Evolutionary conservation across 2,329 filamentous ascomycete species (phyloP).

Genomic region (Pseudogymnoascus sp.): DNA sequence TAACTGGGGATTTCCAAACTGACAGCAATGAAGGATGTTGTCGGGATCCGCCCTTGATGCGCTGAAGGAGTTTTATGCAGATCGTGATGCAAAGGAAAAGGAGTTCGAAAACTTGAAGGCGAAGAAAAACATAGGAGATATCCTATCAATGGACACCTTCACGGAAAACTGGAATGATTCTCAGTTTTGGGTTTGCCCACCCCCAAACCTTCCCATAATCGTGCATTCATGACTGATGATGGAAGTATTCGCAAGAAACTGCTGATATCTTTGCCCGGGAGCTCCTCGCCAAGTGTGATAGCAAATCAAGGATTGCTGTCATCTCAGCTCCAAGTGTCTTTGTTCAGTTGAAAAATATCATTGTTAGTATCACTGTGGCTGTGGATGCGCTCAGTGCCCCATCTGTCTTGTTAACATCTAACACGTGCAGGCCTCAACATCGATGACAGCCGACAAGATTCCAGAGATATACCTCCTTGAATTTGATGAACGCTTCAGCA

Average conservation of each 20-base stretch:
- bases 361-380: slow-evolving; percentile 38
- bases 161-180: slow-evolving; percentile 76
- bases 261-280: slow-evolving; percentile 56
- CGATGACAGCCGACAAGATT: slow-evolving; percentile 30
- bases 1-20: not conserved
- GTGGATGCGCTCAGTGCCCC: not conserved
- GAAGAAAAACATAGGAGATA: slow-evolving; percentile 34
- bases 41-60: slow-evolving; percentile 60
- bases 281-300: slow-evolving; percentile 54
- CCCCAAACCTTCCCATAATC: not conserved
- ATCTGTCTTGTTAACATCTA: not conserved
- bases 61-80: slow-evolving; percentile 67
- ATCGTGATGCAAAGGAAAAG: slow-evolving; percentile 59
- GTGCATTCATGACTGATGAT: not conserved
- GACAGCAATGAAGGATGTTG: slow-evolving; percentile 37
- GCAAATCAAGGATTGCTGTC: slow-evolving; percentile 55
- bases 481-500: slow-evolving; percentile 63
- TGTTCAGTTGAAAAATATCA: slow-evolving; percentile 64
- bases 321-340: slow-evolving; percentile 73
- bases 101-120: slow-evolving; percentile 62
- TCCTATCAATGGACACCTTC: slow-evolving; percentile 61
- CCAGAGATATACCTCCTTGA: slow-evolving; percentile 64
- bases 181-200: slow-evolving; percentile 66
- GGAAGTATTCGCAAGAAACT: slow-evolving; percentile 64
- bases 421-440: slow-evolving; percentile 14